phyloP scores from a whole-genome alignment of 108 stramenopile species.

The Nitzschia sp. region DNA sequence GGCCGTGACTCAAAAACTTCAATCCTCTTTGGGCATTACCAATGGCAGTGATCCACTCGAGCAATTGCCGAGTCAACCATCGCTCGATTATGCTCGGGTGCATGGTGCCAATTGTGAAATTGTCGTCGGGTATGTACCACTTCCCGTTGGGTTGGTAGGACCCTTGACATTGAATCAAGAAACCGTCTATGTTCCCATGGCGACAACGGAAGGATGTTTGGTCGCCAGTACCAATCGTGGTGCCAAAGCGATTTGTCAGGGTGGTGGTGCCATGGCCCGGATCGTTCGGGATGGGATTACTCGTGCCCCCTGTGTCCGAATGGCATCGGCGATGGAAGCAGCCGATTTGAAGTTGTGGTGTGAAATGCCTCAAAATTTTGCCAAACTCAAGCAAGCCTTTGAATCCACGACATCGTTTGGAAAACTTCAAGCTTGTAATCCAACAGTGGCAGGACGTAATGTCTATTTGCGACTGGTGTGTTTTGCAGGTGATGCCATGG shows the following conservation, averaged over 20 bases:
- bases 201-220: constrained; percentile 97
- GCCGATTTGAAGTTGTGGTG: constrained; percentile 89
- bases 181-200: constrained; percentile 95
- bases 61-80: constrained; percentile 67
- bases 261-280: constrained; percentile 71
- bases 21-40: constrained; percentile 39
- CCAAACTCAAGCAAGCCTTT: constrained; percentile 85
- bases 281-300: constrained; percentile 97
- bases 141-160: constrained; percentile 96
- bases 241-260: constrained; percentile 92
- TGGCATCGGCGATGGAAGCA: constrained; percentile 86
- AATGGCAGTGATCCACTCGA: constrained; percentile 31
- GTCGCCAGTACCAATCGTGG: constrained; percentile 97
- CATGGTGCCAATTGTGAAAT: constrained; percentile 98
- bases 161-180: constrained; percentile 91
- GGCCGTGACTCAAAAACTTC: constrained; percentile 65
- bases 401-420: constrained; percentile 97
- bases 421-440: constrained; percentile 68
- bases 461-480: constrained; percentile 94
- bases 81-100: constrained; percentile 88
- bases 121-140: constrained; percentile 95
- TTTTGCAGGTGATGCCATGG: constrained; percentile 99
- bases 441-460: constrained; percentile 94
- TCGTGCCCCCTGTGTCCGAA: constrained; percentile 93
- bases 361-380: constrained; percentile 82